Evolutionary conservation across 2,329 filamentous ascomycete species (phyloP), one percentile per base, ranked within the genome.

Genomic region (Helotiales sp.): DNA sequence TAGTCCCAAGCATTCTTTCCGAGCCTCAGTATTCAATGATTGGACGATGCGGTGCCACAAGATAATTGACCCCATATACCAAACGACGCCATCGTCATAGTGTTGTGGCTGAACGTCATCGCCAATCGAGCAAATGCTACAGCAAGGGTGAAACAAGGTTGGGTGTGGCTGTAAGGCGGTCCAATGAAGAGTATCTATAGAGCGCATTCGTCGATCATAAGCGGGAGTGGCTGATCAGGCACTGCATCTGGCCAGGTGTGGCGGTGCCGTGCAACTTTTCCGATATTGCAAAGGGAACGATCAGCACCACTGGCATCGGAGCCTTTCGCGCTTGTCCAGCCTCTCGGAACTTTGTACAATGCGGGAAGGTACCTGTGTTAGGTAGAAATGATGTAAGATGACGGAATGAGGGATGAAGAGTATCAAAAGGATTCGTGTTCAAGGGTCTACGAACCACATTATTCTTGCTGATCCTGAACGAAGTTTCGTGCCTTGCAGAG

Each of bases 141-240:
- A 13, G 10, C 4, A 12, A 34, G n/a, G 4, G 4, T 34, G 5
- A 34, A 3, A 5, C 36, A 12, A 5, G 36, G 7, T 19, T 15
- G 24, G 36, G 19, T 54, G 55, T 57, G 55, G 49, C 55, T 57
- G 42, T 53, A 57, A 27, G 55, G 55, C 55, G 47, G 49, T 13
- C 55, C 31, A 57, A 57, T 57, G 25, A 25, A 25, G 40, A 13
- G 30, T 31, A 19, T 34, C 29, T 19, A 24, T 22, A 8, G 10
- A 9, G 19, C 22, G 10, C 7, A 31, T 44, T 27, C 19, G 46
- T 31, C 22, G 46, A 48, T 48, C 46, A 31, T 15, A 22, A 22
- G 17, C 29, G 25, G 40, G 10, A 27, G 29, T 44, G 52, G 24
- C 40, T 47, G 40, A 33, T 19, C 42, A 24, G 52, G 27, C 13